Conservation (phyloP, 2,329 filamentous ascomycete genomes). For the Fusarium circinatum region DNA sequence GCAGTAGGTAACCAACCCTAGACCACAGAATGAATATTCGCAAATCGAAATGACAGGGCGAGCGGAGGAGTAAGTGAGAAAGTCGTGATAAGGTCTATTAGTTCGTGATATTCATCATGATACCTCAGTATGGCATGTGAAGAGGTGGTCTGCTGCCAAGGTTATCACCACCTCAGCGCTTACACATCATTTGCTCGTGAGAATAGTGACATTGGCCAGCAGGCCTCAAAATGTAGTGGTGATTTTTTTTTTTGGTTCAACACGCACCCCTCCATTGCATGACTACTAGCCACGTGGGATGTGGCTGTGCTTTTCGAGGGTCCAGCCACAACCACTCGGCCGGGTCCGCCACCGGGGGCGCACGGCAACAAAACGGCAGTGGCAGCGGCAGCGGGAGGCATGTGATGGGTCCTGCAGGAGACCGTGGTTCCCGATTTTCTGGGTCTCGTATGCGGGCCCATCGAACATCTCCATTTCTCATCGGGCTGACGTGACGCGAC, state of each 20-base stretch:
- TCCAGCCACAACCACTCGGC: slow-evolving; percentile 34
- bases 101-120: slow-evolving; percentile 13
- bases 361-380: slow-evolving; percentile 1
- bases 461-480: background rate
- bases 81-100: slow-evolving; percentile 1
- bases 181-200: slow-evolving; percentile 17
- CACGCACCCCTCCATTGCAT: background rate
- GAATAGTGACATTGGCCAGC: slow-evolving; percentile 1
- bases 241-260: background rate
- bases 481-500: slow-evolving; percentile 1
- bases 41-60: background rate
- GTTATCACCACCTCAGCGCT: slow-evolving; percentile 16
- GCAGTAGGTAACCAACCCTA: slow-evolving; percentile 25
- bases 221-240: slow-evolving; percentile 28
- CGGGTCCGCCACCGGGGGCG: slow-evolving; percentile 39
- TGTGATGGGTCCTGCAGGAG: slow-evolving; percentile 39
- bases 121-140: slow-evolving; percentile 12
- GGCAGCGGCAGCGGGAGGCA: slow-evolving; percentile 6
- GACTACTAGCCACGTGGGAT: slow-evolving; percentile 38
- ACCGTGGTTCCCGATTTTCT: slow-evolving; percentile 31
- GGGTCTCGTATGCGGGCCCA: slow-evolving; percentile 17
- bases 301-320: slow-evolving; percentile 31
- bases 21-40: slow-evolving; percentile 27
- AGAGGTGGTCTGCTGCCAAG: slow-evolving; percentile 35
- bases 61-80: background rate